phyloP scores from a whole-genome alignment of 495 filamentous ascomycete genomes.

The Pseudomonodictys pantanalensis region DNA sequence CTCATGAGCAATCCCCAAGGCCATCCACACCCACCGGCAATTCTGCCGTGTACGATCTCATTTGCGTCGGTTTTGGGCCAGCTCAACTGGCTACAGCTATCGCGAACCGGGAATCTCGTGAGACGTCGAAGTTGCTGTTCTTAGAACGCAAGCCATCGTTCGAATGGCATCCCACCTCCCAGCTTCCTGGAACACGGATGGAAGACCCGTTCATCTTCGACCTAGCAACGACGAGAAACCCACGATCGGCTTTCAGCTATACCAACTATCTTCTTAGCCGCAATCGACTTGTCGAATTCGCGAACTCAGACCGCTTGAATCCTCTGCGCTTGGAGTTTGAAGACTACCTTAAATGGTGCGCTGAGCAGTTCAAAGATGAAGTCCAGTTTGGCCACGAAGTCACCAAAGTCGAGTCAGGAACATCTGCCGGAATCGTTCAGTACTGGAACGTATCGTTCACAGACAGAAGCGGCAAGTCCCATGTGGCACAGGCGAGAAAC shows the following conservation, averaged over 20 bases:
- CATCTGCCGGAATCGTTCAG: neutral
- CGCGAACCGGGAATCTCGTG: constrained; percentile 16
- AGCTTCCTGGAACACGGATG: constrained; percentile 22
- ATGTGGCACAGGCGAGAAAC: constrained; percentile 10
- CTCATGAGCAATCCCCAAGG: neutral
- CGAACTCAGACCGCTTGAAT: constrained; percentile 23
- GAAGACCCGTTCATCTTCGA: constrained; percentile 21
- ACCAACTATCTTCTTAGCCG: constrained; percentile 20
- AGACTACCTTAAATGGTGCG: constrained; percentile 27
- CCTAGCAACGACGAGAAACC: constrained; percentile 25
- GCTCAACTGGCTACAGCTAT: constrained; percentile 29
- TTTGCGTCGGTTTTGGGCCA: constrained; percentile 30
- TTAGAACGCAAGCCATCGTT: constrained; percentile 21
- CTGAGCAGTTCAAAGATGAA: constrained; percentile 17
- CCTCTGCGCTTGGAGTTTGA: constrained; percentile 19
- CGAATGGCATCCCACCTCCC: constrained; percentile 15
- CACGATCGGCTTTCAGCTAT: constrained; percentile 24
- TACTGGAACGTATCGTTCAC: constrained; percentile 21
- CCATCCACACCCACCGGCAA: too few relatives aligned
- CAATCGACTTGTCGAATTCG: constrained; percentile 24
- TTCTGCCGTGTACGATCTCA: constrained; percentile 14
- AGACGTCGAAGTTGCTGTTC: constrained; percentile 16
- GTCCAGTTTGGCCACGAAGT: constrained; percentile 22
- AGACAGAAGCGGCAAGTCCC: constrained; percentile 4
- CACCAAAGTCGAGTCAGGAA: constrained; percentile 7